Evolutionary conservation across 169 alveolate species (phyloP).

Genomic region (Theileria equi): DNA sequence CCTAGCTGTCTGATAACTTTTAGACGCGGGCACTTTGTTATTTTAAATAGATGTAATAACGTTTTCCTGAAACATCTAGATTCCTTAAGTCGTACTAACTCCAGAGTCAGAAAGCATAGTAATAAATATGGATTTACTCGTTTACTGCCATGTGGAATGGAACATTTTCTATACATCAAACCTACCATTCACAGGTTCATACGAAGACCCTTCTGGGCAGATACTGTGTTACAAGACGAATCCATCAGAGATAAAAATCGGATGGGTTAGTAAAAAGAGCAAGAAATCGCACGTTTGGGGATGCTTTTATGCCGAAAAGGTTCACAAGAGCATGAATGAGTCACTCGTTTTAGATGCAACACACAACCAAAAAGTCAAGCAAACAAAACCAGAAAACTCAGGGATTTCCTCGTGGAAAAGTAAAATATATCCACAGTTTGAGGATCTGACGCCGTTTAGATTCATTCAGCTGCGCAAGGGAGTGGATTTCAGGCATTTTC

Average conservation of each 20-base stretch:
- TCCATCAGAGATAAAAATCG: slow-evolving; percentile 33
- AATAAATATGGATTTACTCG: not conserved
- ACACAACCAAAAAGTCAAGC: not conserved
- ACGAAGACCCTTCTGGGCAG: slow-evolving; percentile 40
- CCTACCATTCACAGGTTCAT: slow-evolving; percentile 6
- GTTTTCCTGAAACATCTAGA: too few relatives aligned
- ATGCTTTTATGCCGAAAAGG: slow-evolving; percentile 53
- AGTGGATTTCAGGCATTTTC: slow-evolving; percentile 21
- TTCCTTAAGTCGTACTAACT: too few relatives aligned
- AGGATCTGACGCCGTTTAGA: slow-evolving; percentile 50
- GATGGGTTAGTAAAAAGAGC: slow-evolving; percentile 53
- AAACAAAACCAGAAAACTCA: not conserved
- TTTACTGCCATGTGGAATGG: not conserved
- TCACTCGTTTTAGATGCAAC: not conserved
- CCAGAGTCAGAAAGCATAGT: not conserved
- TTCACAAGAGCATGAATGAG: not conserved
- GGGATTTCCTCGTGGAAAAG: not conserved
- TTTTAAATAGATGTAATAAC: too few relatives aligned
- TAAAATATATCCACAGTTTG: slow-evolving; percentile 14
- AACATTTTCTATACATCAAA: not conserved
- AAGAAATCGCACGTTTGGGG: slow-evolving; percentile 63
- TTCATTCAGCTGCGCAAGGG: slow-evolving; percentile 59
- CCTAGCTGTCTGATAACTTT: too few relatives aligned
- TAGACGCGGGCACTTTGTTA: too few relatives aligned
- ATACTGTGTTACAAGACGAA: slow-evolving; percentile 51